Evolutionary conservation across 1,139 yeast genomes (phyloP).

Genomic region (Magnusiomyces sp.): DNA sequence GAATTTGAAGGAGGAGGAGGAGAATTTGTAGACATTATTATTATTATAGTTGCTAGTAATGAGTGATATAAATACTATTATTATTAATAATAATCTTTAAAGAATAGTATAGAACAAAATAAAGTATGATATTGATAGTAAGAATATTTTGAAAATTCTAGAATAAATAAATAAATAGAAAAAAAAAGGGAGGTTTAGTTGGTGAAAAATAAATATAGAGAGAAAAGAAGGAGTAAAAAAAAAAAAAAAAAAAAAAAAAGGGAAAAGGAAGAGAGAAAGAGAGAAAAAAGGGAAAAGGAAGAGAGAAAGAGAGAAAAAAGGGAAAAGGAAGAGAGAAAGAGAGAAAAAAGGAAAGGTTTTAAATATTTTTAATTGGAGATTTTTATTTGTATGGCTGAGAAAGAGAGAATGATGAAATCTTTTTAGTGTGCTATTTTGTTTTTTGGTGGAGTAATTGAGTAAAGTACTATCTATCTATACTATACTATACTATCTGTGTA

Average conservation of each 20-base stretch:
- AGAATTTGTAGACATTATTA: neutral
- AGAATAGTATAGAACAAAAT: neutral
- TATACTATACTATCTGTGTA: too few species aligned
- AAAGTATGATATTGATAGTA: conserved; percentile 1
- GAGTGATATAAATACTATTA: neutral
- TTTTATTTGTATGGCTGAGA: too few species aligned
- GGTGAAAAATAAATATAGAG: neutral
- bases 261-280: conserved; percentile 1
- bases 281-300: too few species aligned
- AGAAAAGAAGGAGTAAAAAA: neutral
- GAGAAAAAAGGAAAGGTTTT: too few species aligned
- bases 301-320: too few species aligned
- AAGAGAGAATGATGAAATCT: too few species aligned
- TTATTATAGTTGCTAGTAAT: neutral
- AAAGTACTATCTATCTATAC: too few species aligned
- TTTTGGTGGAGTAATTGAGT: too few species aligned
- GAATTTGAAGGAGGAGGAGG: neutral
- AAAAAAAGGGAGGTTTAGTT: neutral
- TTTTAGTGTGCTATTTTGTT: too few species aligned
- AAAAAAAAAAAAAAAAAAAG: conserved; percentile 1
- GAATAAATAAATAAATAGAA: neutral
- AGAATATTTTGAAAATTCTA: neutral
- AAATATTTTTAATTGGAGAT: too few species aligned
- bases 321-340: too few species aligned
- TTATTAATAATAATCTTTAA: neutral